Conservation (phyloP, 257 asterid species). For the Salvia hispanica region DNA sequence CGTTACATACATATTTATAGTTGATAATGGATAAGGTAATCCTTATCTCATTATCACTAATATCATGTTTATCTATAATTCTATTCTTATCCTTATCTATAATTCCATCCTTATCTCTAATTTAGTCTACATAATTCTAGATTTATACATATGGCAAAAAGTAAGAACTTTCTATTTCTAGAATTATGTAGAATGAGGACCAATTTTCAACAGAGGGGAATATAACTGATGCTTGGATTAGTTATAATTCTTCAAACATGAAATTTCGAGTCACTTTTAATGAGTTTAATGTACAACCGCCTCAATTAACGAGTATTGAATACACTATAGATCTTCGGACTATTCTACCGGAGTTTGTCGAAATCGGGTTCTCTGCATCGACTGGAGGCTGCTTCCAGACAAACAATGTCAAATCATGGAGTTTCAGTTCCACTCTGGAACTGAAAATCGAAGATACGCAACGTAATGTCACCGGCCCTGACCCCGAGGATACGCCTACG, state of each 20-base stretch:
- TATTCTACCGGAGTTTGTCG: slow-evolving; percentile 5
- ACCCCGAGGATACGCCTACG: no score
- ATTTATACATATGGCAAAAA: no score
- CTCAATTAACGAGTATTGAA: background rate
- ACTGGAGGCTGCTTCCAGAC: background rate
- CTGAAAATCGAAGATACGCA: background rate
- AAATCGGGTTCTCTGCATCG: slow-evolving; percentile 18
- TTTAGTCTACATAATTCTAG: no score
- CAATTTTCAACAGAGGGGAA: background rate
- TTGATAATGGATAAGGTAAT: no score
- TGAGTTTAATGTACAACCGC: background rate
- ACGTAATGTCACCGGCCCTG: no score
- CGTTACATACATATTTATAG: no score
- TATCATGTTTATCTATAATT: no score
- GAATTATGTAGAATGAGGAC: no score
- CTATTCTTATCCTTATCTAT: no score
- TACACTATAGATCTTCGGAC: background rate
- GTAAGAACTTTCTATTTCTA: no score
- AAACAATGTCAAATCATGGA: slow-evolving; percentile 21
- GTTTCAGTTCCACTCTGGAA: background rate
- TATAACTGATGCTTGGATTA: slow-evolving; percentile 6
- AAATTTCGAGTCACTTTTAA: background rate
- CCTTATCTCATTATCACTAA: no score
- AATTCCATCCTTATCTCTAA: no score
- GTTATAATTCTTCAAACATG: background rate